Evolutionary conservation across 345 rosid genomes (phyloP).

Genomic region (Fremontodendron californicum): DNA sequence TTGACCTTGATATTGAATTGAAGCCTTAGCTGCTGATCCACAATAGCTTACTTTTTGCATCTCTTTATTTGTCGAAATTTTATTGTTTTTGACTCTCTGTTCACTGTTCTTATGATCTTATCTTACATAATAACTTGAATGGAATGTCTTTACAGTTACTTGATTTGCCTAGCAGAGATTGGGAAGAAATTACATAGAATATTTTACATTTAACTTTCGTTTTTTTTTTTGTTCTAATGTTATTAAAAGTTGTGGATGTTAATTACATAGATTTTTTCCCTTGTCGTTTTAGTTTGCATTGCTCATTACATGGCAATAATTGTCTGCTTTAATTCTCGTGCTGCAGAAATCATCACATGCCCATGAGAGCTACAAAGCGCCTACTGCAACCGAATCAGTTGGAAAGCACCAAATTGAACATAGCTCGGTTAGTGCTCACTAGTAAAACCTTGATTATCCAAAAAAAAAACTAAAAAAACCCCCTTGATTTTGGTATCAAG

Average conservation of each 20-base stretch:
- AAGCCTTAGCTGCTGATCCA: neutral
- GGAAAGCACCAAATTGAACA: neutral
- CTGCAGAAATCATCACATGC: neutral
- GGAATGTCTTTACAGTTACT: neutral
- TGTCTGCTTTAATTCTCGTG: neutral
- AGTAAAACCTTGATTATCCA: neutral
- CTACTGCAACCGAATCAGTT: slow-evolving; percentile 1
- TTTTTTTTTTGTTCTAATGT: neutral
- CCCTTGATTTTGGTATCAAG: neutral
- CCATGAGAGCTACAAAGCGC: neutral
- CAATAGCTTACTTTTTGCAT: neutral
- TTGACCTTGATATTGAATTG: neutral
- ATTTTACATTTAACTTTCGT: neutral
- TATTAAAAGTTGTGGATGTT: neutral
- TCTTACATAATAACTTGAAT: neutral
- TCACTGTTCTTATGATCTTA: neutral
- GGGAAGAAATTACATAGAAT: neutral
- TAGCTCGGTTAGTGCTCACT: neutral
- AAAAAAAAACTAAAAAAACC: neutral
- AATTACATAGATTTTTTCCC: neutral
- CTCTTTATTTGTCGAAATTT: neutral
- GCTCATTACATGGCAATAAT: neutral
- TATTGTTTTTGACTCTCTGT: neutral
- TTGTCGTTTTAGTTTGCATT: neutral
- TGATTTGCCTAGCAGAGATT: neutral